Evolutionary conservation across 371 early-diverging fungal species (phyloP), one percentile per base, ranked within the genome.

Genomic region (Parasitella parasitica): DNA sequence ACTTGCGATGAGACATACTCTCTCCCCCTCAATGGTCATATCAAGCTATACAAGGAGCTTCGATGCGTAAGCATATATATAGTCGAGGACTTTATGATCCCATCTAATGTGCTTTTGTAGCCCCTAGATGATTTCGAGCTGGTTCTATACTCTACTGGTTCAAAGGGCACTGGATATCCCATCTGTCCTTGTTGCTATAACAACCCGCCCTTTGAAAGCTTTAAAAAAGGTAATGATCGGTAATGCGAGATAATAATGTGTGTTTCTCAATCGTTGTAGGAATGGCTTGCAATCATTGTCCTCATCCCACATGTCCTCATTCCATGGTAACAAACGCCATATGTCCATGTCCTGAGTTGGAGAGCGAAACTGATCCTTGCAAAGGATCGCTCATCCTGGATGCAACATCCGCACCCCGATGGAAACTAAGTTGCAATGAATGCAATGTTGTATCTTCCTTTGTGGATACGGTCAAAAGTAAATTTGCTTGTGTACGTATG

Each of bases 171-270:
- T 8, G 81, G 85, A 0, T 84, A 77, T 49, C 80, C 81, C 9
- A 64, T 84, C 16, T 84, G 85, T 39, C 85, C 85, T 7, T 72
- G 73, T 38, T 84, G 85, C 30, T 84, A 78, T 48, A 84, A 84
- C 53, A 56, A 78, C 26, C 83, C 85, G 7, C 85, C 85, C 0
- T 76, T 84, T 69, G 84, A 82, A 50, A 69, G 77, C 38, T 71
- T 78, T 12, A 70, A 63, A 34, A 78, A 75, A 57, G 72, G 78
- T 67, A 63, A 54, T 22, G 11, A 32, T 32, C 16, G 11, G 37
- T 3, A 18, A 5, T 24, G 24, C 16, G 4, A 4, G 12, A 28
- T n/a, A 27, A 22, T 50, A 46, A 13, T 22, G 28, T 27, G 7
- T n/a, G n/a, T n/a, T n/a, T n/a, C n/a, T n/a, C n/a, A 50, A n/a